Conservation (phyloP, 176 grass and related monocot genomes). For the Triticum dicoccoides region DNA sequence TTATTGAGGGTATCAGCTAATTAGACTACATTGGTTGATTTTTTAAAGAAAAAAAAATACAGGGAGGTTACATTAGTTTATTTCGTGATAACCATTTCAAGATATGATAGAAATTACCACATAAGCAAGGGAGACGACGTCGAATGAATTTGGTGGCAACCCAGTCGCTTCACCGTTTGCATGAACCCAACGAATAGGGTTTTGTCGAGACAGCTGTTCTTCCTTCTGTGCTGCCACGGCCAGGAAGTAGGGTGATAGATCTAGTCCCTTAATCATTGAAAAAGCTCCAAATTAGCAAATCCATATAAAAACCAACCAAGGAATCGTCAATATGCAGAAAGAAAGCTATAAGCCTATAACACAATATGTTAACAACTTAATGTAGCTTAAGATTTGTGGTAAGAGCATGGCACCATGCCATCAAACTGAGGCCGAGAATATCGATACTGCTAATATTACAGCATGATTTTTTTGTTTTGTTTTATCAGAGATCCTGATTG, state of each 20-base stretch:
- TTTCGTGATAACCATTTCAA: background rate
- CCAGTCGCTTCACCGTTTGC: conserved; percentile 80
- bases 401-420: background rate
- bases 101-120: conserved; percentile 47
- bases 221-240: conserved; percentile 75
- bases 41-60: background rate
- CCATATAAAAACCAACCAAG: background rate
- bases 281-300: background rate
- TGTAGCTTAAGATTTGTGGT: background rate
- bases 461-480: background rate
- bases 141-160: conserved; percentile 66
- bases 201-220: conserved; percentile 47
- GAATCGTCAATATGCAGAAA: background rate
- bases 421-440: background rate
- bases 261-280: conserved; percentile 55
- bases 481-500: no score
- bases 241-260: conserved; percentile 80
- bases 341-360: background rate
- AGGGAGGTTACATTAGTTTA: background rate
- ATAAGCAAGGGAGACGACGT: conserved; percentile 77
- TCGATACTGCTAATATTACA: background rate
- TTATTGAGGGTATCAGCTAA: background rate
- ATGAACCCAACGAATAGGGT: conserved; percentile 73
- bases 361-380: background rate
- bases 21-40: background rate